Evolutionary conservation across 1,284 basidiomycete genomes (phyloP), one percentile per base, ranked within the genome.

Genomic region (Chondrostereum purpureum): DNA sequence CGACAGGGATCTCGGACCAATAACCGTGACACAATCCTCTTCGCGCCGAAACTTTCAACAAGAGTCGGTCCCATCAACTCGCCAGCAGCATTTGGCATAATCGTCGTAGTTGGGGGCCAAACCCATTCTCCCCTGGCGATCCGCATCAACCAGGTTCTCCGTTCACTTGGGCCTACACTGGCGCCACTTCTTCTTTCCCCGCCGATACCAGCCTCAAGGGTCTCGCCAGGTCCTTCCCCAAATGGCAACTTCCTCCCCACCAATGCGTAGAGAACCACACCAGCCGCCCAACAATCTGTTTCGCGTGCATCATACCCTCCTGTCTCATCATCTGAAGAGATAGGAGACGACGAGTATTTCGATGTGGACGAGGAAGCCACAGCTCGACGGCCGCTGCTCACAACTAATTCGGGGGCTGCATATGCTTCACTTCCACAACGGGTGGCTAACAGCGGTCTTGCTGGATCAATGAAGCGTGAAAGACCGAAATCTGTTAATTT

Each of bases 401-500:
- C 83, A 49, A 95, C 86, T 37, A 96, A 79, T 60, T 96, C 92
- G 0, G 92, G 92, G 5, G 91, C 91, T 1, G 92, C 91, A 61
- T 94, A 95, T 6, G 88, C 88, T 61, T 96, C 92, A 18, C 83
- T 88, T 3, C 92, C 92, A 60, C 92, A 96, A 1, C 92, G 78
- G 1, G 92, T 95, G 13, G 78, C 75, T n/a, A 95, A 72, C 19
- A 83, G 63, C 0, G 90, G 89, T 1, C 75, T 66, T 4, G 72
- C 67, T 0, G 80, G 77, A 50, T 84, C 81, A 53, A 95, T 83
- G 63, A 92, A 93, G 16, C 91, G 78, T 18, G 90, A 86, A 18
- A 96, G 77, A 4, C 92, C 92, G 58, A 95, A 96, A 61, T 96
- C 92, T 19, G 88, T 89, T 8, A 95, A 70, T 63, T 93, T 93